phyloP scores from a whole-genome alignment of 441 rosid genomes.

The Melastoma candidum region DNA sequence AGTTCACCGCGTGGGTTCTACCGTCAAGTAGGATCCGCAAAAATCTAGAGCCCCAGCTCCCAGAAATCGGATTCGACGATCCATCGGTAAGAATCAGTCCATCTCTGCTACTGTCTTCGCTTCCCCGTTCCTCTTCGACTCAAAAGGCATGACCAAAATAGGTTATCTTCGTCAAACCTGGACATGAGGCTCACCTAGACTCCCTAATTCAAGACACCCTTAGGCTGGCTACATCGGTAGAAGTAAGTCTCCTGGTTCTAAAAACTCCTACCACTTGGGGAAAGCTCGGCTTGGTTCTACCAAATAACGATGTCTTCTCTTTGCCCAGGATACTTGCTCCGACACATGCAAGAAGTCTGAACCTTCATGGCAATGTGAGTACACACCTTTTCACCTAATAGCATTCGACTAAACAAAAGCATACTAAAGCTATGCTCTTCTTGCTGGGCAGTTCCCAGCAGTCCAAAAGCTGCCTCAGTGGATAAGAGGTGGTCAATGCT shows the following conservation, averaged over 20 bases:
- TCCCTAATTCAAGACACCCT: constrained; percentile 65
- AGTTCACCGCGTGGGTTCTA: constrained; percentile 65
- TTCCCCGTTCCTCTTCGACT: background rate
- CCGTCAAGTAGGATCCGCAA: constrained; percentile 25
- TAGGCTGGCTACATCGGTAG: constrained; percentile 38
- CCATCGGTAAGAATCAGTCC: constrained; percentile 48
- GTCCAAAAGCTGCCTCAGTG: too few species aligned
- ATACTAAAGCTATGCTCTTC: too few species aligned
- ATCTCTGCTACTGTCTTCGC: constrained; percentile 1
- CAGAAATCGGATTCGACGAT: constrained; percentile 70
- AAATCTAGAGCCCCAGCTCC: constrained; percentile 24
- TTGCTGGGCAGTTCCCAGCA: too few species aligned
- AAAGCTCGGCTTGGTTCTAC: background rate
- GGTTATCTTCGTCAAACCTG: constrained; percentile 82
- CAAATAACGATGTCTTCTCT: background rate
- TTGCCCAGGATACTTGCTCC: constrained; percentile 57
- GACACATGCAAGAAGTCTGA: constrained; percentile 60
- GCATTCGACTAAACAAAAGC: too few species aligned
- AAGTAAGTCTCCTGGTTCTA: constrained; percentile 22
- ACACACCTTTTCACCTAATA: too few species aligned
- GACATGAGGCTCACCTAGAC: constrained; percentile 63
- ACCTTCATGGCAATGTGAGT: constrained; percentile 50
- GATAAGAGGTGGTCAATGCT: too few species aligned
- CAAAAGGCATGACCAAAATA: constrained; percentile 19
- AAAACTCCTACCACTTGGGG: background rate